phyloP scores from a whole-genome alignment of 78 protist genomes.

The Cavenderia fasciculata region DNA sequence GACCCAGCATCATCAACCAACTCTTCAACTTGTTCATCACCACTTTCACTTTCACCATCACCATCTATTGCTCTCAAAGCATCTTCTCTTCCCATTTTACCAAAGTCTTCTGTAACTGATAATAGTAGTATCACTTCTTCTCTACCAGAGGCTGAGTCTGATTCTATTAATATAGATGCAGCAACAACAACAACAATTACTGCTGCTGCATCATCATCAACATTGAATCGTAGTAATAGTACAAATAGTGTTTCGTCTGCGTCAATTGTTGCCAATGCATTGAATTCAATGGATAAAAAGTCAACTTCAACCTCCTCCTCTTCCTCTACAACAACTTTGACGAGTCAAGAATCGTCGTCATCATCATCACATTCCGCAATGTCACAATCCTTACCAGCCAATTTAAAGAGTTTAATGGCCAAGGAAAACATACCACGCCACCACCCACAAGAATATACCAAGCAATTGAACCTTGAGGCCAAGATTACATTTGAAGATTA shows the following conservation, averaged over 20 bases:
- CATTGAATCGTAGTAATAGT: too few species aligned
- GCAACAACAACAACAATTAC: background rate
- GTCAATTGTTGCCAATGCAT: too few species aligned
- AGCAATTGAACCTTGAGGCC: conserved; percentile 8
- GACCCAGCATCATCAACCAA: background rate
- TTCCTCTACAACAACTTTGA: background rate
- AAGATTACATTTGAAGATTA: conserved; percentile 41
- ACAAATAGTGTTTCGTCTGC: too few species aligned
- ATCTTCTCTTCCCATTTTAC: too few species aligned
- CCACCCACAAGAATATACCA: background rate
- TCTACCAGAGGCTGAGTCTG: too few species aligned
- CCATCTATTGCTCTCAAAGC: background rate
- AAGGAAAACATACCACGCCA: too few species aligned
- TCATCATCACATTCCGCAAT: background rate
- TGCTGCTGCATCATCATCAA: background rate
- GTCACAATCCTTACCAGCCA: too few species aligned
- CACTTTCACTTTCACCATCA: background rate
- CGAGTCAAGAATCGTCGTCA: background rate
- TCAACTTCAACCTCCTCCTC: background rate
- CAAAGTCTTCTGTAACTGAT: too few species aligned
- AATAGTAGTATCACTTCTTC: too few species aligned
- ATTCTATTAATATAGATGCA: background rate
- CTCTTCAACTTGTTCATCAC: background rate
- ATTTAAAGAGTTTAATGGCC: too few species aligned
- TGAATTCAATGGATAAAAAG: too few species aligned